These are phyloP conservation scores for Syncephalis fuscata DNA, from an alignment of 371 early-diverging fungal genomes.

Conservation along the genomic window DNA sequence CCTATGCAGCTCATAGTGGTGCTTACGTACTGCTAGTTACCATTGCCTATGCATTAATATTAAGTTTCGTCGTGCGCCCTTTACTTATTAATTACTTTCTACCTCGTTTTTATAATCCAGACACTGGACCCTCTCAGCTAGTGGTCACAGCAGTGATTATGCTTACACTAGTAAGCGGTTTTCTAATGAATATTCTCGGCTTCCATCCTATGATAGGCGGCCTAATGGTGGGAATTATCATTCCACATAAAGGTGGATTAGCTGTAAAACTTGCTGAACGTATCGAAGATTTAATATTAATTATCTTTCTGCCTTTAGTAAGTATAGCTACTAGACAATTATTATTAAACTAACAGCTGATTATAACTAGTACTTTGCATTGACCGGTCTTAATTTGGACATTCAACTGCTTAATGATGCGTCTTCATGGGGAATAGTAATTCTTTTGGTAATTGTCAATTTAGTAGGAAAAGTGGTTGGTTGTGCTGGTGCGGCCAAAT, in stretches of 20 bases:
- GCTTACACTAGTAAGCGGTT: slow-evolving; percentile 45
- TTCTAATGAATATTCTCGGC: slow-evolving; percentile 74
- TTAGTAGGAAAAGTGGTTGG: slow-evolving; percentile 80
- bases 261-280: slow-evolving; percentile 74
- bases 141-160: slow-evolving; percentile 47
- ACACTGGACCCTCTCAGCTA: slow-evolving; percentile 37
- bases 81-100: slow-evolving; percentile 21
- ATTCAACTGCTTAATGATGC: slow-evolving; percentile 55
- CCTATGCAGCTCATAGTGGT: slow-evolving; percentile 36
- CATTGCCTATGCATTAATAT: slow-evolving; percentile 34
- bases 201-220: slow-evolving; percentile 88
- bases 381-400: slow-evolving; percentile 81
- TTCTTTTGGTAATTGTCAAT: slow-evolving; percentile 57
- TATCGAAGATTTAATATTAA: slow-evolving; percentile 78
- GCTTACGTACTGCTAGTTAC: slow-evolving; percentile 51
- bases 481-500: slow-evolving; percentile 53
- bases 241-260: slow-evolving; percentile 80
- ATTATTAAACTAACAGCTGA: too few species aligned
- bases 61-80: slow-evolving; percentile 40
- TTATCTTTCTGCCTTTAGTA: slow-evolving; percentile 65
- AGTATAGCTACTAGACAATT: too few species aligned
- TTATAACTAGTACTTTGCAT: slow-evolving; percentile 48
- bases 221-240: slow-evolving; percentile 69
- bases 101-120: slow-evolving; percentile 23
- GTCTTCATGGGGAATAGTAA: slow-evolving; percentile 54